Conservation (phyloP, 768 basidiomycete genomes). For the Tylopilus rubrobrunneus region DNA sequence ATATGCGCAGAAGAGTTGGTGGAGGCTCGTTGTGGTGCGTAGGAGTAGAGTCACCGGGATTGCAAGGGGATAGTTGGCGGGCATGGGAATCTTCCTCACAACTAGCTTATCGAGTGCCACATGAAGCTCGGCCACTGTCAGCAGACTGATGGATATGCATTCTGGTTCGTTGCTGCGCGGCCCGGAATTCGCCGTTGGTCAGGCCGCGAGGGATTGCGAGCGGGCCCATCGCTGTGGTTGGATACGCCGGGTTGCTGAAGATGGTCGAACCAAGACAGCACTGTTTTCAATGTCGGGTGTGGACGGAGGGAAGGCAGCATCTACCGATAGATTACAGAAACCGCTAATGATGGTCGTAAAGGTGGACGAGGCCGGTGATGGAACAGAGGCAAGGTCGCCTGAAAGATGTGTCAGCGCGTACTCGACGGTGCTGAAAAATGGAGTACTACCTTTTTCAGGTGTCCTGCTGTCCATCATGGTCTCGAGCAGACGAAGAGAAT, state of each 20-base stretch:
- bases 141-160: too few species aligned
- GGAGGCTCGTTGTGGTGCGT: too few species aligned
- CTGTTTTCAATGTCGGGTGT: slow-evolving; percentile 53
- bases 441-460: slow-evolving; percentile 13
- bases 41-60: too few species aligned
- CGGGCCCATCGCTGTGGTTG: slow-evolving; percentile 39
- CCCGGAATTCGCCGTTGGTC: too few species aligned
- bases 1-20: too few species aligned
- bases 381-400: slow-evolving; percentile 38
- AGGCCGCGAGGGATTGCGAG: slow-evolving; percentile 47
- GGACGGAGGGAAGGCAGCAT: neutral
- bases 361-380: slow-evolving; percentile 58
- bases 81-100: too few species aligned
- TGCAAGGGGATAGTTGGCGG: too few species aligned
- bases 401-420: neutral
- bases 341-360: slow-evolving; percentile 62
- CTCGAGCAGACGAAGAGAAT: slow-evolving; percentile 63
- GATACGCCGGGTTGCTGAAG: slow-evolving; percentile 41
- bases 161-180: too few species aligned
- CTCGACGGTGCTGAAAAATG: neutral
- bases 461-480: slow-evolving; percentile 56
- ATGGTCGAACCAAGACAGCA: slow-evolving; percentile 68
- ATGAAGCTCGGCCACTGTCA: too few species aligned
- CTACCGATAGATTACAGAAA: slow-evolving; percentile 44
- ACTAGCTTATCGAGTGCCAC: too few species aligned